A percentile compares a stretch with the other conserved stretches of the same genome.
phyloP scores from a whole-genome alignment of 2,329 filamentous ascomycete species.

The Biscogniauxia marginata region DNA sequence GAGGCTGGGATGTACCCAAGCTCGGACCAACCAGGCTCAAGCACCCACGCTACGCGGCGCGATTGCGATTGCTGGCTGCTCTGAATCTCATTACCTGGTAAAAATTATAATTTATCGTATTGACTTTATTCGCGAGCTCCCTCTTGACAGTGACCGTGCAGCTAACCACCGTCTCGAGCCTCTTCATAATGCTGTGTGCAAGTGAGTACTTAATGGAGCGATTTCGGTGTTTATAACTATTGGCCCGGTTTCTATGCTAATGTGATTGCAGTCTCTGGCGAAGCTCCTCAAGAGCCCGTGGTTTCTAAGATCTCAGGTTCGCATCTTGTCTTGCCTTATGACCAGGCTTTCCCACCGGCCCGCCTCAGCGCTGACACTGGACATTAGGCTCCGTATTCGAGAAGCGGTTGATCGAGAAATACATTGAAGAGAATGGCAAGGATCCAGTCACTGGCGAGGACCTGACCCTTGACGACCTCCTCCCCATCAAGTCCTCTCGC shows the following conservation, averaged over 20 bases:
- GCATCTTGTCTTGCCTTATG: conserved; percentile 23
- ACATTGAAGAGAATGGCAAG: conserved; percentile 88
- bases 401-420: conserved; percentile 90
- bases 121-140: conserved; percentile 6
- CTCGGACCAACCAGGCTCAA: too few species aligned
- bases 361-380: too few species aligned
- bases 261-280: conserved; percentile 74
- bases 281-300: conserved; percentile 91
- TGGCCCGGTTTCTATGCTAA: conserved; percentile 22
- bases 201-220: conserved; percentile 28
- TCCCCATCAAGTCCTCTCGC: conserved; percentile 80
- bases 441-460: conserved; percentile 89
- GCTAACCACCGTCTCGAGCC: conserved; percentile 10
- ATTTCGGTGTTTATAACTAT: not conserved
- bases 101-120: not conserved
- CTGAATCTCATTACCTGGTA: conserved; percentile 8
- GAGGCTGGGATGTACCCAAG: too few species aligned
- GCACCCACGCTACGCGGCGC: too few species aligned
- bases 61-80: conserved; percentile 1
- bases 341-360: too few species aligned
- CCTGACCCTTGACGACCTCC: conserved; percentile 77
- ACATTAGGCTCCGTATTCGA: conserved; percentile 81
- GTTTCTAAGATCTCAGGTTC: conserved; percentile 91
- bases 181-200: conserved; percentile 48
- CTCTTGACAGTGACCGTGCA: conserved; percentile 5